These are phyloP conservation scores for Furcasterigmium furcatum DNA, from an alignment of 2,329 filamentous ascomycete genomes.

Conservation along the genomic window DNA sequence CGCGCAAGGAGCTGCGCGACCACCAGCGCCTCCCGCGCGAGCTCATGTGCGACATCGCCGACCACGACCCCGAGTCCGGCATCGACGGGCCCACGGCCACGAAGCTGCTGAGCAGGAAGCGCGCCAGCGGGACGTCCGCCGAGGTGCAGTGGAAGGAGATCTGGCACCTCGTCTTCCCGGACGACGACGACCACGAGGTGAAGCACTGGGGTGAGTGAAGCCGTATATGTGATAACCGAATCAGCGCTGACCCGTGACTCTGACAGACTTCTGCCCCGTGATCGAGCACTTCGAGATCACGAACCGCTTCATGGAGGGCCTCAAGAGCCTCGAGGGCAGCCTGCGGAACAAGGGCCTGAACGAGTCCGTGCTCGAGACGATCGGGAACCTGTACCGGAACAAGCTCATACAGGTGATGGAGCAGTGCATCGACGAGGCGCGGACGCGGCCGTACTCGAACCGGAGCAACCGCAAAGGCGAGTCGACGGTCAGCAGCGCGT, in stretches of 20 bases:
- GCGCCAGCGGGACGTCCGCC: slow-evolving; percentile 31
- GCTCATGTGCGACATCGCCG: slow-evolving; percentile 36
- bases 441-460: slow-evolving; percentile 35
- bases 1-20: slow-evolving; percentile 32
- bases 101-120: slow-evolving; percentile 34
- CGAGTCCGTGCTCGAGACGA: slow-evolving; percentile 30
- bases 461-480: slow-evolving; percentile 36
- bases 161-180: slow-evolving; percentile 38
- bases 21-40: slow-evolving; percentile 36
- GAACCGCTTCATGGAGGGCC: slow-evolving; percentile 25
- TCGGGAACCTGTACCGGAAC: slow-evolving; percentile 34
- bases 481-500: slow-evolving; percentile 11
- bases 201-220: slow-evolving; percentile 22
- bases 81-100: slow-evolving; percentile 36
- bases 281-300: slow-evolving; percentile 38
- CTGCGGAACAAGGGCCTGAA: slow-evolving; percentile 34
- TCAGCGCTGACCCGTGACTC: background rate
- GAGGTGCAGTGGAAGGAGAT: slow-evolving; percentile 37
- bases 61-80: slow-evolving; percentile 34
- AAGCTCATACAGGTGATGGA: slow-evolving; percentile 36
- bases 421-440: slow-evolving; percentile 27
- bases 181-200: slow-evolving; percentile 30
- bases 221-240: background rate
- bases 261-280: slow-evolving; percentile 32
- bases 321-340: slow-evolving; percentile 25